Percentiles rank a stretch among this genome's conserved stretches.
Evolutionary conservation across 805 yeast genomes (phyloP).

Genomic region (Isabelozyma rhagii): DNA sequence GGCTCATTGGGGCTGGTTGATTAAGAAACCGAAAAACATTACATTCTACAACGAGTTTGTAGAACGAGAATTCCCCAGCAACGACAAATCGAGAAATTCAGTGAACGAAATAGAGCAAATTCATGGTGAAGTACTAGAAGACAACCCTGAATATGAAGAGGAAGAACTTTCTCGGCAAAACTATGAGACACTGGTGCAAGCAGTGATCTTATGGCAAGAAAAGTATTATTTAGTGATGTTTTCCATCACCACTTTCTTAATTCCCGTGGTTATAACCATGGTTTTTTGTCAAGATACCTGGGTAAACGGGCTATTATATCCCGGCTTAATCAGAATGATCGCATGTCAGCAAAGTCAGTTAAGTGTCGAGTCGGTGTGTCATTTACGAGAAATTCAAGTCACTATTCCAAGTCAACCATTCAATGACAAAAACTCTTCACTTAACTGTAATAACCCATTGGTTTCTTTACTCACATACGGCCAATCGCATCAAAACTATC

Average conservation of each 20-base stretch:
- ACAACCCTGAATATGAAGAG: constrained; percentile 4
- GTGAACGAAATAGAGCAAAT: constrained; percentile 8
- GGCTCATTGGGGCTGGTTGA: constrained; percentile 88
- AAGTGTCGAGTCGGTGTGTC: constrained; percentile 80
- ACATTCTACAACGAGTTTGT: constrained; percentile 31
- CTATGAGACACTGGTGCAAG: constrained; percentile 13
- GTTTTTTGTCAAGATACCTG: constrained; percentile 26
- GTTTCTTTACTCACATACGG: constrained; percentile 74
- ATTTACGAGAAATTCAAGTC: constrained; percentile 56
- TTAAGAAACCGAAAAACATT: constrained; percentile 51
- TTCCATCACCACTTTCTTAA: constrained; percentile 22
- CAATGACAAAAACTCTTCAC: constrained; percentile 62
- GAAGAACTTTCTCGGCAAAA: constrained; percentile 9
- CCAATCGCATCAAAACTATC: constrained; percentile 90
- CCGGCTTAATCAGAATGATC: constrained; percentile 70
- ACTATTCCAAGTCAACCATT: constrained; percentile 57
- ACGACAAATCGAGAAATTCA: constrained; percentile 1
- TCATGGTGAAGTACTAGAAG: constrained; percentile 28
- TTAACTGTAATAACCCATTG: constrained; percentile 56
- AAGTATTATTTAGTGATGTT: constrained; percentile 22
- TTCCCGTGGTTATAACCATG: constrained; percentile 28
- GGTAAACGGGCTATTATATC: constrained; percentile 50
- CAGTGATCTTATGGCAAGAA: constrained; percentile 36
- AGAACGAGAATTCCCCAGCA: constrained; percentile 32
- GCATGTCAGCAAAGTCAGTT: constrained; percentile 78